phyloP scores from a whole-genome alignment of 768 basidiomycete genomes.

The Suillus subalutaceus region DNA sequence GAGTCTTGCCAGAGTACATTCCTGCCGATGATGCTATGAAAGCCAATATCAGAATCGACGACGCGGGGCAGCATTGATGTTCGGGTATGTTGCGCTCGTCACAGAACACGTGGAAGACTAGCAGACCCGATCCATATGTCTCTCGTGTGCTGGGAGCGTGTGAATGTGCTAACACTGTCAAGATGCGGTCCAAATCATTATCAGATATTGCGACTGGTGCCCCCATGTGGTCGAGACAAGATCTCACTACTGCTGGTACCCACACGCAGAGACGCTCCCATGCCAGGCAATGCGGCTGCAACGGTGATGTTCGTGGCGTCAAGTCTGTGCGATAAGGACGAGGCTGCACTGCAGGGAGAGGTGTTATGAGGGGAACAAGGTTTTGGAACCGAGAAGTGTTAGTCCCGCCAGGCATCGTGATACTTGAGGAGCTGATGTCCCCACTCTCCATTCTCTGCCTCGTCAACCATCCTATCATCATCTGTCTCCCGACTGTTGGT shows the following conservation, averaged over 20 bases:
- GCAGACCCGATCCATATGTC: conserved; percentile 39
- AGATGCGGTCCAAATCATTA: conserved; percentile 19
- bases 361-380: not conserved
- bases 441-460: not conserved
- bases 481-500: not conserved
- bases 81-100: conserved; percentile 39
- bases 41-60: conserved; percentile 22
- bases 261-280: conserved; percentile 28
- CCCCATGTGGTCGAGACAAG: not conserved
- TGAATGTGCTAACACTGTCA: conserved; percentile 20
- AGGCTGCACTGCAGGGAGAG: not conserved
- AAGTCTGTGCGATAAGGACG: conserved; percentile 14
- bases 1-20: conserved; percentile 32
- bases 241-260: conserved; percentile 14
- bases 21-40: conserved; percentile 35
- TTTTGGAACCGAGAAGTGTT: fast-evolving
- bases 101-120: conserved; percentile 44
- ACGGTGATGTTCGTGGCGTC: conserved; percentile 16
- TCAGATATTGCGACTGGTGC: not conserved
- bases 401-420: not conserved
- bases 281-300: conserved; percentile 32
- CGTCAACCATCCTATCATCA: not conserved
- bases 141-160: conserved; percentile 35
- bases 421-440: not conserved
- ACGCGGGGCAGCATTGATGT: conserved; percentile 30